Conservation (phyloP, 164 flowering plant genomes). For the Tinospora cordifolia region DNA sequence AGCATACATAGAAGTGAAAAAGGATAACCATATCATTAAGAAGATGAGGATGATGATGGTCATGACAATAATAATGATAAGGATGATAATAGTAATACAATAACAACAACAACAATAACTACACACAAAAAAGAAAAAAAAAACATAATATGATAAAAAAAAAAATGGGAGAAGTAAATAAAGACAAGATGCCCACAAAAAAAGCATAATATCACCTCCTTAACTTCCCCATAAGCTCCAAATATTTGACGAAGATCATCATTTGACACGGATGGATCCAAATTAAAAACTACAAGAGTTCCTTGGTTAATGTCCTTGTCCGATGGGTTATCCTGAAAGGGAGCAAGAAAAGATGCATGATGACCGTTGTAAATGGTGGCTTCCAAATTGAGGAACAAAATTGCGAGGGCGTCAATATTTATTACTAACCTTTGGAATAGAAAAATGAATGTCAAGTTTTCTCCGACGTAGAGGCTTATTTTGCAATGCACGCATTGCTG, state of each 20-base stretch:
- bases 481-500: constrained; percentile 93
- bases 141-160: background rate
- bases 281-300: constrained; percentile 85
- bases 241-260: constrained; percentile 81
- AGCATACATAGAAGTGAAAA: constrained; percentile 14
- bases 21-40: constrained; percentile 4
- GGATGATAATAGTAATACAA: background rate
- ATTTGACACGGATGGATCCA: constrained; percentile 91
- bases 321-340: constrained; percentile 80
- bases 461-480: constrained; percentile 89
- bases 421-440: constrained; percentile 81
- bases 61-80: background rate
- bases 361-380: background rate
- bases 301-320: constrained; percentile 97
- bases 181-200: background rate
- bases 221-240: constrained; percentile 91
- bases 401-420: background rate
- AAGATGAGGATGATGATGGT: too few species aligned
- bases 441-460: constrained; percentile 97
- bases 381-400: constrained; percentile 4
- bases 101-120: too few species aligned
- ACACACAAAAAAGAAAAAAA: background rate
- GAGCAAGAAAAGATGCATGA: constrained; percentile 4
- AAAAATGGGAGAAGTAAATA: constrained; percentile 3
- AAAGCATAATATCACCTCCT: constrained; percentile 55